Percentiles rank a stretch among this genome's conserved stretches.
Conservation (phyloP, 1,284 basidiomycete genomes). For the Papiliotrema fonsecae region DNA sequence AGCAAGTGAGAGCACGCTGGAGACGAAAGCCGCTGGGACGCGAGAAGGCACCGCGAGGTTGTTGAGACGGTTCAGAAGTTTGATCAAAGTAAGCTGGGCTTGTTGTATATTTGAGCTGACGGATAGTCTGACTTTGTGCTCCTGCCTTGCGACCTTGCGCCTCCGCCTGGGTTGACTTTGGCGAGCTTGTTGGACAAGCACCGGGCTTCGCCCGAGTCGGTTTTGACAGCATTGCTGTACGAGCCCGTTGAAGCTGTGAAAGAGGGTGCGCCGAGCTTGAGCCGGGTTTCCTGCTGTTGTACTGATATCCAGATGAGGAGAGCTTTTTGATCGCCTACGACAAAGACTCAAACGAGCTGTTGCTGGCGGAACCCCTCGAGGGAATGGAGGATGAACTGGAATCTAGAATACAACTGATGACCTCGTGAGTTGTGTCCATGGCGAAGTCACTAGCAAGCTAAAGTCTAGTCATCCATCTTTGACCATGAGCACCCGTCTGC, state of each 20-base stretch:
- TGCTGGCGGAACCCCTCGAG: slow-evolving; percentile 64
- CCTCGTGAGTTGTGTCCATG: slow-evolving; percentile 51
- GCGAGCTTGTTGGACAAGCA: slow-evolving; percentile 73
- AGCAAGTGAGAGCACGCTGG: slow-evolving; percentile 4
- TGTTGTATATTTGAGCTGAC: not conserved
- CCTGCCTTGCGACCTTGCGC: slow-evolving; percentile 85
- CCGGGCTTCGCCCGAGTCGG: slow-evolving; percentile 64
- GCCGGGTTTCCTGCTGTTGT: not conserved
- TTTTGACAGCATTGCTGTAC: slow-evolving; percentile 76
- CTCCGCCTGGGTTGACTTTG: slow-evolving; percentile 67
- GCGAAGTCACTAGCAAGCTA: not conserved
- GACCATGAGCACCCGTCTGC: slow-evolving; percentile 63
- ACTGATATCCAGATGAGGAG: slow-evolving; percentile 31
- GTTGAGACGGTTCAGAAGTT: slow-evolving; percentile 39
- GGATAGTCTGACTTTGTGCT: slow-evolving; percentile 71
- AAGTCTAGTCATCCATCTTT: slow-evolving; percentile 63
- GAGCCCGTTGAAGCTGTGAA: slow-evolving; percentile 51
- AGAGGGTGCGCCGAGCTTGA: slow-evolving; percentile 33
- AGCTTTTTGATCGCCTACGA: slow-evolving; percentile 41
- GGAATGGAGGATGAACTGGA: slow-evolving; percentile 65
- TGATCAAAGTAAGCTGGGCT: slow-evolving; percentile 34
- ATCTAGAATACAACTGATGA: slow-evolving; percentile 65
- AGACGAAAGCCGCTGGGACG: slow-evolving; percentile 9
- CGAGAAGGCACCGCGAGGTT: slow-evolving; percentile 44
- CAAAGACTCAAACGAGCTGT: slow-evolving; percentile 56